Percentiles rank a stretch among this genome's conserved stretches.
phyloP scores from a whole-genome alignment of 2,329 filamentous ascomycete species.

The Chrysosporium keratinophilum region DNA sequence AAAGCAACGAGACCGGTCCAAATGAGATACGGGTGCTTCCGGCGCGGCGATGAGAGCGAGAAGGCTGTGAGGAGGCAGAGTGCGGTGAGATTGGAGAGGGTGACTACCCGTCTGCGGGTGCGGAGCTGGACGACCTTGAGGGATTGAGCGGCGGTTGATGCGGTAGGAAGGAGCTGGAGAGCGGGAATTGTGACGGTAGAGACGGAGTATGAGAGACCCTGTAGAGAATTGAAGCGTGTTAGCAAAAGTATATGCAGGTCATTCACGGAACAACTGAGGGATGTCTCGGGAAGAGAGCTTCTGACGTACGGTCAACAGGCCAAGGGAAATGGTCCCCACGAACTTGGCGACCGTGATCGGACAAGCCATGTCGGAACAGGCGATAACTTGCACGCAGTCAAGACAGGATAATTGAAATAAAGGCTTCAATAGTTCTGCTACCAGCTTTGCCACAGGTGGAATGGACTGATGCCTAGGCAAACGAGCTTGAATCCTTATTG shows the following conservation, averaged over 20 bases:
- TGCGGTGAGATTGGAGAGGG: slow-evolving; percentile 58
- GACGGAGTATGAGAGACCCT: slow-evolving; percentile 85
- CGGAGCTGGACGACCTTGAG: slow-evolving; percentile 56
- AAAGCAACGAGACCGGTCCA: slow-evolving; percentile 63
- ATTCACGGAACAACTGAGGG: slow-evolving; percentile 5
- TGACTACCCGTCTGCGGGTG: slow-evolving; percentile 54
- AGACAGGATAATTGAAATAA: no score
- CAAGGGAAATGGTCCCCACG: slow-evolving; percentile 79
- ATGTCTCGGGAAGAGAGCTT: background rate
- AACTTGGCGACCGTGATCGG: slow-evolving; percentile 78
- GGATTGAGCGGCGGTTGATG: slow-evolving; percentile 58
- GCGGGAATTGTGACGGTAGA: slow-evolving; percentile 67
- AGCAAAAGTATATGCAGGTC: background rate
- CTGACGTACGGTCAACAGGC: slow-evolving; percentile 67
- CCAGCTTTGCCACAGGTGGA: background rate
- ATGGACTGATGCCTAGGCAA: no score
- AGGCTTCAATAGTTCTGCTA: background rate
- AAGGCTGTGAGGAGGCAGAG: slow-evolving; percentile 68
- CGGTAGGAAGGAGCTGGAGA: slow-evolving; percentile 69
- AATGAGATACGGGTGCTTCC: slow-evolving; percentile 78
- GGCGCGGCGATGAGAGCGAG: slow-evolving; percentile 59
- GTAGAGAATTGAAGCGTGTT: slow-evolving; percentile 10
- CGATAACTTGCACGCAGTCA: background rate
- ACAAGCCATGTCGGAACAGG: slow-evolving; percentile 45
- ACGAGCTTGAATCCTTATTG: no score